Conservation (phyloP, 1,284 basidiomycete species). For the Trametes polyzona region DNA sequence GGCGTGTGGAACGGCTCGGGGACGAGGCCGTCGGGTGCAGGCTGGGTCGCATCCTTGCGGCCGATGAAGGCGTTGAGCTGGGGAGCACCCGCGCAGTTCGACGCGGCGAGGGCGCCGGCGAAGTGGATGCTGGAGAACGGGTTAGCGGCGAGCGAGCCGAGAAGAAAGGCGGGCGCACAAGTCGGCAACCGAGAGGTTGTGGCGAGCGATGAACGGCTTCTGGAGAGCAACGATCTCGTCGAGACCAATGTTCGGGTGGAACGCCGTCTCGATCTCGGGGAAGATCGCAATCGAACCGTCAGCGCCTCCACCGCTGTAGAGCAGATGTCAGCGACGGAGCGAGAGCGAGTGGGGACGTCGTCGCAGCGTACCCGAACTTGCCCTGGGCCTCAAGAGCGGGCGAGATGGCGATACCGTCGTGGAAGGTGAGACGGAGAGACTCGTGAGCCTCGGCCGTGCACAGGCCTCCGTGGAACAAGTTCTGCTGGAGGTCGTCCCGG, state of each 20-base stretch:
- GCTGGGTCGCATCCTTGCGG: constrained; percentile 20
- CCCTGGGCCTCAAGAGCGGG: constrained; percentile 21
- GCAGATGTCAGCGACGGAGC: neutral
- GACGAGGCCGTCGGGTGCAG: constrained; percentile 31
- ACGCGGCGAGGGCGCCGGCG: constrained; percentile 33
- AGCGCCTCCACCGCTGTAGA: constrained; percentile 26
- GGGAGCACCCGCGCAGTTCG: constrained; percentile 36
- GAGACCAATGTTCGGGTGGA: constrained; percentile 32
- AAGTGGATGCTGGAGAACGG: constrained; percentile 29
- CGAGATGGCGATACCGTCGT: constrained; percentile 25
- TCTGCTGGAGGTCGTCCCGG: constrained; percentile 12
- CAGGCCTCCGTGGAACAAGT: constrained; percentile 13
- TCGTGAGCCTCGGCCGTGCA: constrained; percentile 15
- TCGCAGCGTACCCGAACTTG: constrained; percentile 20
- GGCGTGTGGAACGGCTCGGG: constrained; percentile 33
- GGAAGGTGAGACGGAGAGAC: constrained; percentile 20
- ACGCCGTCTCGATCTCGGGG: constrained; percentile 26
- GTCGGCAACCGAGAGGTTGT: constrained; percentile 33
- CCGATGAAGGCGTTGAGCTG: constrained; percentile 30
- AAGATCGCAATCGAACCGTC: constrained; percentile 33
- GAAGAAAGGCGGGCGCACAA: too few relatives aligned
- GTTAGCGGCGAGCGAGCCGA: neutral
- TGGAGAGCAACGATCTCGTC: constrained; percentile 31
- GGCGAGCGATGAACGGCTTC: constrained; percentile 26
- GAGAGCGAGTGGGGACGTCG: too few relatives aligned